Percentiles rank a stretch among this genome's conserved stretches.
These are phyloP conservation scores for Dimocarpus longan DNA, from an alignment of 345 rosid species.

Conservation along the genomic window DNA sequence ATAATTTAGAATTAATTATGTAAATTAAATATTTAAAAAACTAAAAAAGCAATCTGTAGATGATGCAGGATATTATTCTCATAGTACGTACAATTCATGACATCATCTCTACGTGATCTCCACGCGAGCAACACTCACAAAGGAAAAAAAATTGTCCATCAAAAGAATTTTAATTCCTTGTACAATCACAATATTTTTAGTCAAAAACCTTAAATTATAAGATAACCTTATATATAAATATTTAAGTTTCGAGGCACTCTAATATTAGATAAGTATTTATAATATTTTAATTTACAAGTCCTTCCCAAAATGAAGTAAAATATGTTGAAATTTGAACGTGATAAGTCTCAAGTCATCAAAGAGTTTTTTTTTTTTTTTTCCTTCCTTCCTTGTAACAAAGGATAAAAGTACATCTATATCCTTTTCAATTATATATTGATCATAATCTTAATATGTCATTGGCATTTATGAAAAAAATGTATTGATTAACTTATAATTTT, in stretches of 20 bases:
- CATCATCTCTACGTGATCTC: constrained; percentile 38
- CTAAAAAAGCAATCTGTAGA: neutral
- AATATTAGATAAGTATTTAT: no score
- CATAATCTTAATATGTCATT: no score
- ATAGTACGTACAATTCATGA: constrained; percentile 29
- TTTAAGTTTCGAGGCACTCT: neutral
- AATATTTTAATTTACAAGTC: neutral
- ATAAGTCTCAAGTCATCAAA: neutral
- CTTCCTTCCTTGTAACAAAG: no score
- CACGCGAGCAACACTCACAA: constrained; percentile 24
- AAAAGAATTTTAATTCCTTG: neutral
- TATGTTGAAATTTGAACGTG: neutral
- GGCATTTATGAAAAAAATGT: no score
- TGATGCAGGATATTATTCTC: constrained; percentile 24
- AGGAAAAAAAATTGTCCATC: no score
- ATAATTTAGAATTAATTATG: neutral
- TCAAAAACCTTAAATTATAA: no score
- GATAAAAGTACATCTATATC: no score
- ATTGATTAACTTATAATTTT: no score
- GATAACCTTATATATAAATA: no score
- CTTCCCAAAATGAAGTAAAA: neutral
- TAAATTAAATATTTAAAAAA: neutral
- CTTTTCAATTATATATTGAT: no score
- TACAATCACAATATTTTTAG: neutral
- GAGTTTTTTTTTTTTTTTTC: no score